A percentile compares a stretch with the other conserved stretches of the same genome.
These are phyloP conservation scores for Cichorium intybus DNA, from an alignment of 140 eudicot genomes.

Conservation along the genomic window DNA sequence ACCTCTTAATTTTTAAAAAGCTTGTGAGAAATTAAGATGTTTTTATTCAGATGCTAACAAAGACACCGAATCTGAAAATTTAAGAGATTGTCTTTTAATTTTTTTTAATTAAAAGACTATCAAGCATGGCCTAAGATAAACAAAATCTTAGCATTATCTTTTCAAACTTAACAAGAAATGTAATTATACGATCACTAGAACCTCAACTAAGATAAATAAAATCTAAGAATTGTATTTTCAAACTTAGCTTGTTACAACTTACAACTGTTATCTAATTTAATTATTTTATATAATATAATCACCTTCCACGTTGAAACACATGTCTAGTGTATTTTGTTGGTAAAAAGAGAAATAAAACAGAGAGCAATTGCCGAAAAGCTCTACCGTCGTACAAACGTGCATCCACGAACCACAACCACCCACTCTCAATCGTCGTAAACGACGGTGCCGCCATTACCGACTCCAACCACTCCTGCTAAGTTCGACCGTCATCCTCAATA, in stretches of 20 bases:
- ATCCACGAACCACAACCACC: conserved; percentile 1
- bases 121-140: too few species aligned
- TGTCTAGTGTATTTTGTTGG: background rate
- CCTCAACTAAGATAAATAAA: too few species aligned
- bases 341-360: background rate
- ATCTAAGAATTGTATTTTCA: background rate
- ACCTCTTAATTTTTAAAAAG: too few species aligned
- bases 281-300: background rate
- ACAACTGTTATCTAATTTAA: background rate
- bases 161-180: too few species aligned
- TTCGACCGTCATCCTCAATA: background rate
- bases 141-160: too few species aligned
- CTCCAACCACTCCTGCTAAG: background rate
- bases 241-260: background rate
- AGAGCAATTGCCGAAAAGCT: background rate
- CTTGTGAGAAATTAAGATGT: too few species aligned
- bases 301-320: background rate
- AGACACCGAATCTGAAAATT: too few species aligned
- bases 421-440: conserved; percentile 4
- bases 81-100: too few species aligned
- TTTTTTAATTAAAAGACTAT: too few species aligned
- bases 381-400: background rate
- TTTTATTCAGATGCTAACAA: too few species aligned
- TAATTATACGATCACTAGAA: too few species aligned
- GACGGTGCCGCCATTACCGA: background rate